Evolutionary conservation across 257 asterid genomes (phyloP), one percentile per base, ranked within the genome.

Genomic region (Nicotiana tomentosiformis): DNA sequence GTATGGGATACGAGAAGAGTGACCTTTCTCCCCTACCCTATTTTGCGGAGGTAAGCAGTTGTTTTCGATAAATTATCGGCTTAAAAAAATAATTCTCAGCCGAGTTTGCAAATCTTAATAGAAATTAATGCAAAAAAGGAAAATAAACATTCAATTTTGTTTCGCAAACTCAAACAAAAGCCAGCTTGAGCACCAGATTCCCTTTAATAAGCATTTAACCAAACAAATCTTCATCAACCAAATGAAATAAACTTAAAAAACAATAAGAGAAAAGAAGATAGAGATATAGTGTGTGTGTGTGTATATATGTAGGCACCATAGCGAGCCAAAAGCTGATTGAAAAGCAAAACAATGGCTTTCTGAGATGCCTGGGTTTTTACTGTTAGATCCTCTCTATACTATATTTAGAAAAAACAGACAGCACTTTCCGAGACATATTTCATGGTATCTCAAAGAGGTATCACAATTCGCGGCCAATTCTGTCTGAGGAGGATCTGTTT

Each of bases 301-400:
- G 2, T 4, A 5, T 58, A 23, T 62, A 30, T 65, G 80, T 76
- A 76, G 29, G 80, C 80, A 76, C 65, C 80, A 51, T 76, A 76
- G 80, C 64, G 80, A 76, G 80, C 80, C 80, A 76, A 51, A 53
- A 76, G 80, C 20, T 26, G 26, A 76, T 76, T 14, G 80, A 76
- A 1, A 46, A 29, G 30, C 64, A 51, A 16, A 51, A 76, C 80
- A 51, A 49, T 76, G 80, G 80, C 64, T 76, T 76, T 76, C 80
- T 76, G 80, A 51, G 65, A 76, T 76, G 80, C 80, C 64, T 26
- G 8, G 29, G 4, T 39, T 26, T 51, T 39, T 29, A 1, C 4
- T 51, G 12, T 76, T 15, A 76, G 80, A 51, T 51, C 80, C 1
- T 51, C 46, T 23, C 43, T 35, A 46, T 46, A 65, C 70, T 12